Evolutionary conservation across 352 stramenopile species (phyloP), one percentile per base, ranked within the genome.

Genomic region (Globisporangium middletonii): DNA sequence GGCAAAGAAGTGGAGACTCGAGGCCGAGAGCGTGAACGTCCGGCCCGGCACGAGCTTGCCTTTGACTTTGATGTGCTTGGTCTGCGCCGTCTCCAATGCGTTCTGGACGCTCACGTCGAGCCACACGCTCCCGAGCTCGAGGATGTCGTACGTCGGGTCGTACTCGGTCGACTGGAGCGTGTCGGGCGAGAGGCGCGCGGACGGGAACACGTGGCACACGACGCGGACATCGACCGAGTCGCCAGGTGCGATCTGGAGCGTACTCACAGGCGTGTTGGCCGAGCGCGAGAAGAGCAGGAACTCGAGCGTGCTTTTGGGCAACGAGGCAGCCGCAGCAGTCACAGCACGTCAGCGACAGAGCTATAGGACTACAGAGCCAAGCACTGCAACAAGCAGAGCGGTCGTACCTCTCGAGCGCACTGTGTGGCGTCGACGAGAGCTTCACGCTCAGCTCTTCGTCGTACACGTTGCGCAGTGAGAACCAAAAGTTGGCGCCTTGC

Each of bases 151-250:
- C 59, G 69, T 63, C 58, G 65, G 38, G 33, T 72, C 68, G 53
- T 69, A 68, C 3, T 51, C 66, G 50, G 59, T 59, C 18, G 67
- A 62, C 18, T 73, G 63, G 66, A 80, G 68, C 12, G 66, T 76
- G 12, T 86, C 71, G 30, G 60, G 55, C 15, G 73, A 72, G 28
- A 84, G 77, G 46, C 84, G 76, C 58, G 84, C 79, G 16, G 77
- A 88, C 2, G 77, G 64, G 55, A 87, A 69, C 0, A 94, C 73
- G 43, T 84, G 72, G 49, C 86, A 92, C 19, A 90, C 77, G 4
- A 95, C 83, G 12, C 86, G 82, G 57, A 95, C 83, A 59, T 95
- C 86, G 18, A 92, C 68, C 3, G 79, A 91, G 27, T 95, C 86
- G 4, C 79, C 81, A n/a, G 86, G 84, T 2, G 77, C 73, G 55